A percentile compares a stretch with the other conserved stretches of the same genome.
phyloP scores from a whole-genome alignment of 495 filamentous ascomycete species.

The Ascodesmis nigricans region DNA sequence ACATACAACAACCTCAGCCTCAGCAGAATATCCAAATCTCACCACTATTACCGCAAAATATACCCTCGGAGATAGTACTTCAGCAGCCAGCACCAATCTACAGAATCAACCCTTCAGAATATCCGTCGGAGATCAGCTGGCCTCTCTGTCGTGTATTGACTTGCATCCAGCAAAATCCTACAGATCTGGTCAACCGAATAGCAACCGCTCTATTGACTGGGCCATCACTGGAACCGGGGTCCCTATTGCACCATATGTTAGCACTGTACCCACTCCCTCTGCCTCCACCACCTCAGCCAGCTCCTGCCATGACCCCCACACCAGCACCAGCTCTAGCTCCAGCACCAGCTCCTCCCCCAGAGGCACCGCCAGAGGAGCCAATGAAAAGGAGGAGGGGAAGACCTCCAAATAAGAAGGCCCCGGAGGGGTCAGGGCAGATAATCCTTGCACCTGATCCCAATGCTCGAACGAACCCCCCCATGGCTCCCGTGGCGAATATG shows the following conservation, averaged over 20 bases:
- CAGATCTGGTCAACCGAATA: conserved; percentile 11
- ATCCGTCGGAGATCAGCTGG: conserved; percentile 18
- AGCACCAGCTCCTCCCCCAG: not conserved
- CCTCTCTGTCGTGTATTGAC: conserved; percentile 16
- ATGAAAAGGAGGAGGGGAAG: conserved; percentile 3
- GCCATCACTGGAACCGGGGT: conserved; percentile 15
- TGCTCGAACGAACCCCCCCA: not conserved
- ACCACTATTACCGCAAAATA: not conserved
- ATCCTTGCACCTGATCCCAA: not conserved
- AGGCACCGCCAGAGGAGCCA: conserved; percentile 1
- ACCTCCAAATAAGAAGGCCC: conserved; percentile 7
- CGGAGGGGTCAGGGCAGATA: not conserved
- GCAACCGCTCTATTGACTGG: conserved; percentile 16
- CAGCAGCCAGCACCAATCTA: not conserved
- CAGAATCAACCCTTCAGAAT: conserved; percentile 13
- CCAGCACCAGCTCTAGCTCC: conserved; percentile 4
- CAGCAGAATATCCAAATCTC: not conserved
- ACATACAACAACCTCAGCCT: conserved; percentile 1
- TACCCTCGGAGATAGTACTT: not conserved
- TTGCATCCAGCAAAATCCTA: conserved; percentile 13
- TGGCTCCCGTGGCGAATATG: conserved; percentile 1
- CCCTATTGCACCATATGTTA: conserved; percentile 16
- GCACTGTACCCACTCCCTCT: conserved; percentile 14
- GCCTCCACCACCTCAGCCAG: conserved; percentile 3
- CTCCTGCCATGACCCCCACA: conserved; percentile 5